Evolutionary conservation across 169 alveolate genomes (phyloP).

Genomic region (Theileria parva): DNA sequence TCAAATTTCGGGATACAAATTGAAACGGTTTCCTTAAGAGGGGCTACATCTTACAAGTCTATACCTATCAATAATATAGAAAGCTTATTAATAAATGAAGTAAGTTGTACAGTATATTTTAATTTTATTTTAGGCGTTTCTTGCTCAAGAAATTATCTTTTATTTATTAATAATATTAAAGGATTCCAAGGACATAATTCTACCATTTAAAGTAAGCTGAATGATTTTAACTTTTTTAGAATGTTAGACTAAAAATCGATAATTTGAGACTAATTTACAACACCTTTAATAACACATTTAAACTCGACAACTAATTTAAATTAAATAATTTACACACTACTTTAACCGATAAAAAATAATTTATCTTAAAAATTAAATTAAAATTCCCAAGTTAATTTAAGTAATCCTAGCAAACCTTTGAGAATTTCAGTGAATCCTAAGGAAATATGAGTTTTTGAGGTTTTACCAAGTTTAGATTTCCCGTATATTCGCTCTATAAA

Average conservation of each 20-base stretch:
- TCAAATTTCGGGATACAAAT: slow-evolving; percentile 51
- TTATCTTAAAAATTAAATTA: neutral
- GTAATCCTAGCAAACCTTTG: slow-evolving; percentile 27
- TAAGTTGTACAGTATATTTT: neutral
- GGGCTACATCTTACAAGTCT: neutral
- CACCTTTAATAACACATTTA: slow-evolving; percentile 29
- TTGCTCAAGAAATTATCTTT: slow-evolving; percentile 41
- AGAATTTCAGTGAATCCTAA: slow-evolving; percentile 38
- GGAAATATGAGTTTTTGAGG: neutral
- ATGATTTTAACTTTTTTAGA: neutral
- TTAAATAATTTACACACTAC: slow-evolving; percentile 3
- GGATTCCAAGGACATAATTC: slow-evolving; percentile 30
- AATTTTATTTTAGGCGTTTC: slow-evolving; percentile 30
- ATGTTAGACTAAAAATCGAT: slow-evolving; percentile 27
- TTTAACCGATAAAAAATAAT: neutral
- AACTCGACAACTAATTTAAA: neutral
- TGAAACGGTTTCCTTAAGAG: slow-evolving; percentile 16
- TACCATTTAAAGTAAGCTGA: slow-evolving; percentile 44
- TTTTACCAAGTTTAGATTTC: slow-evolving; percentile 86
- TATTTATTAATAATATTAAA: slow-evolving; percentile 45
- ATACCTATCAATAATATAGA: slow-evolving; percentile 33
- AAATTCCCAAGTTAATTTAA: slow-evolving; percentile 28
- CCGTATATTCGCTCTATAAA: slow-evolving; percentile 97
- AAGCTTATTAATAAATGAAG: slow-evolving; percentile 57
- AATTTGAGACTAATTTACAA: slow-evolving; percentile 20